Conservation (phyloP, 257 asterid genomes). For the Penstemon barbatus region DNA sequence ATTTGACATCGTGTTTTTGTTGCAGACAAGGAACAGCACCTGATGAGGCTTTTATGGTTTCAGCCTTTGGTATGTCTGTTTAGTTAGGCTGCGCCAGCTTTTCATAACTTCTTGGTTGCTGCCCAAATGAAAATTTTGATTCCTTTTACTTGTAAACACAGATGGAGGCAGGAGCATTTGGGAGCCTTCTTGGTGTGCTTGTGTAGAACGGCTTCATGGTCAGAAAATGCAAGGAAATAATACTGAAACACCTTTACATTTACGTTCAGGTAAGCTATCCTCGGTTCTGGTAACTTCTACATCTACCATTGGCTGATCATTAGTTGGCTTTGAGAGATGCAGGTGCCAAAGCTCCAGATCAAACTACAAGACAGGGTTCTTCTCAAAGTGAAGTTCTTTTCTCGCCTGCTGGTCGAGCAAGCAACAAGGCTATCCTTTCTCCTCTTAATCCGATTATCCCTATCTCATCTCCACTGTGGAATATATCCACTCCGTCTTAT, state of each 20-base stretch:
- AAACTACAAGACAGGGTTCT: constrained; percentile 44
- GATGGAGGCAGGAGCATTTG: constrained; percentile 83
- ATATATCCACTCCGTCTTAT: constrained; percentile 66
- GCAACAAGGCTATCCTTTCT: constrained; percentile 56
- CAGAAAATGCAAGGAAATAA: constrained; percentile 31
- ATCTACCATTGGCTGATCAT: constrained; percentile 28
- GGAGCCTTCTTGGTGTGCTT: constrained; percentile 88
- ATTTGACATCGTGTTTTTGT: constrained; percentile 24
- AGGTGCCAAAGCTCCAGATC: constrained; percentile 68
- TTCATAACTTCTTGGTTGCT: not conserved
- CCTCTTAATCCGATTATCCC: constrained; percentile 62
- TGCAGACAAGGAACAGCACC: constrained; percentile 95
- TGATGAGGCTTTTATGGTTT: constrained; percentile 93
- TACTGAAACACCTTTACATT: constrained; percentile 2
- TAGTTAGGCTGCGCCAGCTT: not conserved
- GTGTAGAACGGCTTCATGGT: not conserved
- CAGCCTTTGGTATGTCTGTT: constrained; percentile 31
- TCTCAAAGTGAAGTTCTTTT: constrained; percentile 55
- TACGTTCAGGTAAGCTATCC: not conserved
- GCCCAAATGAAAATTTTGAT: not conserved
- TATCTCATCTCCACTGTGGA: constrained; percentile 92
- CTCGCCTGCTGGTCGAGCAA: constrained; percentile 48
- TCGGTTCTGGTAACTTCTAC: not conserved
- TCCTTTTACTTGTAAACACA: constrained; percentile 26
- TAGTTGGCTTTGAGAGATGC: constrained; percentile 34